These are phyloP conservation scores for Scytalidium sp. DNA, from an alignment of 2,329 filamentous ascomycete genomes.

Conservation along the genomic window DNA sequence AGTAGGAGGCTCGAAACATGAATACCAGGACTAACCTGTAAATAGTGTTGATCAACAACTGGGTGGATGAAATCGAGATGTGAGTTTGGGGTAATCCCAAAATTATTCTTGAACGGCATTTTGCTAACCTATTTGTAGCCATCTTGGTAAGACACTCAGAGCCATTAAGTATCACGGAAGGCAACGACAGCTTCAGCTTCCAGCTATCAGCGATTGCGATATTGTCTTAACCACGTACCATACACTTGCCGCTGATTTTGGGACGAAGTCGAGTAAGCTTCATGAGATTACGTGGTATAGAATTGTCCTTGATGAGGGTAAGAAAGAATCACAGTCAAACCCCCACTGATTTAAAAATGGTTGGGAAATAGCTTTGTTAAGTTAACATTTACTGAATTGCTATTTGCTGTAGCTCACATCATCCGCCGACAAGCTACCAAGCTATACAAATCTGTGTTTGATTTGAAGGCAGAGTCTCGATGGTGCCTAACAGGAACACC, in stretches of 20 bases:
- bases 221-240: slow-evolving; percentile 46
- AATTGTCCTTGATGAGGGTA: slow-evolving; percentile 44
- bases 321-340: too few relatives aligned
- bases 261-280: slow-evolving; percentile 21
- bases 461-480: slow-evolving; percentile 40
- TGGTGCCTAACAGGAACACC: slow-evolving; percentile 22
- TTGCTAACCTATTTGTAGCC: slow-evolving; percentile 23
- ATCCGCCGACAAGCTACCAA: slow-evolving; percentile 45
- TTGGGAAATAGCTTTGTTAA: slow-evolving; percentile 1
- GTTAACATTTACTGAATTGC: too few relatives aligned
- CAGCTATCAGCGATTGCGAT: slow-evolving; percentile 28
- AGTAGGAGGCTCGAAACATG: neutral
- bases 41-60: slow-evolving; percentile 38
- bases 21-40: slow-evolving; percentile 4
- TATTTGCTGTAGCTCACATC: slow-evolving; percentile 37
- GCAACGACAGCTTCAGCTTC: slow-evolving; percentile 19
- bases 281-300: slow-evolving; percentile 38
- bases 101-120: too few relatives aligned
- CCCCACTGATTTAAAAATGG: too few relatives aligned
- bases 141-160: slow-evolving; percentile 27
- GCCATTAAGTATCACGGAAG: slow-evolving; percentile 35
- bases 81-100: slow-evolving; percentile 15
- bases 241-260: slow-evolving; percentile 37
- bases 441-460: slow-evolving; percentile 38
- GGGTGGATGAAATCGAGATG: slow-evolving; percentile 36